Conservation (phyloP, 371 early-diverging fungal species). For the Entomophthora muscae region DNA sequence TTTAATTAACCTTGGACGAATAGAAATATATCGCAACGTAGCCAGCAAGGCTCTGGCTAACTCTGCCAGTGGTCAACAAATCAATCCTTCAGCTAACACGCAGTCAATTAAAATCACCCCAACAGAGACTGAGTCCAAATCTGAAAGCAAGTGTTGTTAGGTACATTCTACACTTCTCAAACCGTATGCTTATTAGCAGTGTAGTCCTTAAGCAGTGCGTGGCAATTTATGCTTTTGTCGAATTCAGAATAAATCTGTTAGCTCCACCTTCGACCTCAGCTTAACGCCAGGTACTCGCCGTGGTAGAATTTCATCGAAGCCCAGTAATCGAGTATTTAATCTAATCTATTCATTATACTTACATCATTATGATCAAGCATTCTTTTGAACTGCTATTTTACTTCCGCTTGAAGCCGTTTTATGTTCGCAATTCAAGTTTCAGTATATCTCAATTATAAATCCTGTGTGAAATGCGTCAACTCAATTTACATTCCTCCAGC, state of each 20-base stretch:
- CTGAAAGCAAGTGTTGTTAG: constrained; percentile 59
- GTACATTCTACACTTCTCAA: not conserved
- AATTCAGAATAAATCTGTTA: not conserved
- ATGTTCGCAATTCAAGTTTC: no score
- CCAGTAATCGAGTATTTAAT: not conserved
- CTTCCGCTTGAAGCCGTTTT: no score
- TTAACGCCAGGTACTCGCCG: not conserved
- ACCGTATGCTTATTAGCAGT: not conserved
- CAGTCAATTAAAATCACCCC: constrained; percentile 54
- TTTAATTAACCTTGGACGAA: not conserved
- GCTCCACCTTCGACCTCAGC: not conserved
- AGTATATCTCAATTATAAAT: no score
- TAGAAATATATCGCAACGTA: constrained; percentile 80
- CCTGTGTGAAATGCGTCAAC: no score
- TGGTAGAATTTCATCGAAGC: not conserved
- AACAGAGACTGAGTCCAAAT: constrained; percentile 33
- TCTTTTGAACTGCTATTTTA: no score
- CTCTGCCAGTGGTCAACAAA: constrained; percentile 33
- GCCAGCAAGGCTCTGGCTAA: constrained; percentile 81
- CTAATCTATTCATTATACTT: not conserved
- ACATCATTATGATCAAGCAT: not conserved
- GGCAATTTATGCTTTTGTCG: not conserved
- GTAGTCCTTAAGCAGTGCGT: not conserved
- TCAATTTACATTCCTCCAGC: no score
- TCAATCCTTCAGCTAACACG: constrained; percentile 44